Evolutionary conservation across 176 grass and related monocot species (phyloP), one percentile per base, ranked within the genome.

Genomic region (Melocanna baccifera): DNA sequence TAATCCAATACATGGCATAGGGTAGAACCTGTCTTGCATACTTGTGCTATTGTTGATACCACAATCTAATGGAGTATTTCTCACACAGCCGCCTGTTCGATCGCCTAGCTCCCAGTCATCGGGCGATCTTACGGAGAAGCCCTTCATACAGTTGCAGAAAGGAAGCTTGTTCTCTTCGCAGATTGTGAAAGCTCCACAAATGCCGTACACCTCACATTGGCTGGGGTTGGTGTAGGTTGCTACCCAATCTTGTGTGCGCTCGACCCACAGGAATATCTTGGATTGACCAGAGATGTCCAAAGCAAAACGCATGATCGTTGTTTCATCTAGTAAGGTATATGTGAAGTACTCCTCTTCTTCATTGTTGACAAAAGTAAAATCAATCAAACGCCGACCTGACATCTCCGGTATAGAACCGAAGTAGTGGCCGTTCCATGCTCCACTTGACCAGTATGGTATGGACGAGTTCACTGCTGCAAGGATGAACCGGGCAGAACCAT

Each of bases 381-480:
- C 34, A 12, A 48, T n/a, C 15, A 48, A 6, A 28, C 22, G 0
- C 16, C 52, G 25, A 1, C 46, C 3, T 69, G 67, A 14, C 81
- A 83, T 83, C 72, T 86, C 73, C 0, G 90, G 85, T 32, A 81
- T 16, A 1, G 19, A 29, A 4, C 36, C 67, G 16, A 95, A 92
- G 52, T 67, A 76, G 10, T 50, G 51, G 4, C 90, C 85, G 46
- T 88, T 92, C 90, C 90, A 94, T 69, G 83, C 67, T 6, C 87
- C 92, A 22, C 28, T 88, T 3, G 28, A 56, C 81, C 73, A 90
- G 18, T 84, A 83, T 3, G 5, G 28, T 12, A 10, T 34, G 9
- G 92, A 85, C 12, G 82, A 71, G 43, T 87, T 85, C 72, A 59
- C 57, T 13, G 8, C 7, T 45, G 0, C 12, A 22, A 78, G 58